Evolutionary conservation across 805 yeast species (phyloP).

Genomic region (Priceomyces melissophilus): DNA sequence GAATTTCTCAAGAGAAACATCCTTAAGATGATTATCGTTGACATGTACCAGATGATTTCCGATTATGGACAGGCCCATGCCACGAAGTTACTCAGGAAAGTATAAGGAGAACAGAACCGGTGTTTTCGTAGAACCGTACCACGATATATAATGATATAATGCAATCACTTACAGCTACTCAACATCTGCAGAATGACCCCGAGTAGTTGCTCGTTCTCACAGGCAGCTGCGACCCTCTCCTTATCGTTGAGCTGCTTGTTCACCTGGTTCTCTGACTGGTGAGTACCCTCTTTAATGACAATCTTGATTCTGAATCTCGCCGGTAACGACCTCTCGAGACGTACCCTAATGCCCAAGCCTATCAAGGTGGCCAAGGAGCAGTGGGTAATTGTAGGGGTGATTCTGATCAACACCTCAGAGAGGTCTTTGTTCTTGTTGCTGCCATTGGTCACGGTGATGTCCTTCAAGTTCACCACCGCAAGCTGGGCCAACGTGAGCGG

Average conservation of each 20-base stretch:
- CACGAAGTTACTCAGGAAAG: background rate
- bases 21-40: slow-evolving; percentile 36
- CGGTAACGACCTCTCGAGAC: slow-evolving; percentile 86
- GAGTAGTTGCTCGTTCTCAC: slow-evolving; percentile 90
- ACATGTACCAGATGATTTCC: slow-evolving; percentile 32
- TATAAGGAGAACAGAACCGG: background rate
- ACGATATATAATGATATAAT: background rate
- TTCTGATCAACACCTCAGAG: slow-evolving; percentile 73
- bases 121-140: too few species aligned
- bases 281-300: slow-evolving; percentile 84
- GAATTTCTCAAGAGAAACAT: slow-evolving; percentile 34
- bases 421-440: slow-evolving; percentile 40
- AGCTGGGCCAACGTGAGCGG: slow-evolving; percentile 92
- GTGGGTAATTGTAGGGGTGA: slow-evolving; percentile 97
- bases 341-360: slow-evolving; percentile 89
- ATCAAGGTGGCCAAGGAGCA: slow-evolving; percentile 94
- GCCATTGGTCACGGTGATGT: slow-evolving; percentile 67
- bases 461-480: slow-evolving; percentile 84
- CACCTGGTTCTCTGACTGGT: slow-evolving; percentile 93
- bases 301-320: slow-evolving; percentile 78
- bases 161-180: slow-evolving; percentile 58
- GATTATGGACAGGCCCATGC: slow-evolving; percentile 25
- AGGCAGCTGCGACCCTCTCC: slow-evolving; percentile 97
- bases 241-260: slow-evolving; percentile 96
- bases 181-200: slow-evolving; percentile 93